Conservation (phyloP, 192 early-diverging fungal genomes). For the Gaertneriomyces semiglobifer region DNA sequence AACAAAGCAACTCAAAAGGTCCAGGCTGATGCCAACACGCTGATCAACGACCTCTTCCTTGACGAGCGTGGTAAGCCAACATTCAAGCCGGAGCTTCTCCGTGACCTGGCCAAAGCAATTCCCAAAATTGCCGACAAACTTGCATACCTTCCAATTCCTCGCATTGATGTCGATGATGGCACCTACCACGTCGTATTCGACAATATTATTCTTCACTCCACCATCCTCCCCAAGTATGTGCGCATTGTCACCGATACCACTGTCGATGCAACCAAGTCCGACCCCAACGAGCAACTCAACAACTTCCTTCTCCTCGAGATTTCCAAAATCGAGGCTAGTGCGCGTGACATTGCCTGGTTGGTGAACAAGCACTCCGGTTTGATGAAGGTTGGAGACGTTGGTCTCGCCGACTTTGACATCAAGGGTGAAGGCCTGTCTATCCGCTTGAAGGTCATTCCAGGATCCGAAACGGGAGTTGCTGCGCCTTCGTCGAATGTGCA, state of each 20-base stretch:
- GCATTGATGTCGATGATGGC: conserved; percentile 43
- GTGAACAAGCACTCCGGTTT: conserved; percentile 35
- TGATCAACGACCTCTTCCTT: conserved; percentile 47
- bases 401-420: conserved; percentile 33
- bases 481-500: conserved; percentile 8
- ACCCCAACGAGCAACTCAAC: conserved; percentile 27
- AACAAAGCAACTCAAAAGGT: conserved; percentile 38
- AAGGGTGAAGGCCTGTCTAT: conserved; percentile 22
- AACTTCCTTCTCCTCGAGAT: conserved; percentile 21
- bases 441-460: conserved; percentile 22
- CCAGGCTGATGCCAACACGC: conserved; percentile 28
- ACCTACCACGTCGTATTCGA: conserved; percentile 37
- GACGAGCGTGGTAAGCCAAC: conserved; percentile 47
- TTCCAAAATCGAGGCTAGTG: conserved; percentile 19
- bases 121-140: conserved; percentile 43
- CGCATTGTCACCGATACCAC: conserved; percentile 34
- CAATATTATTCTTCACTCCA: conserved; percentile 40
- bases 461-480: conserved; percentile 6
- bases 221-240: conserved; percentile 31
- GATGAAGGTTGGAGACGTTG: conserved; percentile 33
- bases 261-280: conserved; percentile 22
- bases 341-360: conserved; percentile 33
- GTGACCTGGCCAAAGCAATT: conserved; percentile 44
- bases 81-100: conserved; percentile 50
- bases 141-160: conserved; percentile 49